A percentile compares a stretch with the other conserved stretches of the same genome.
Evolutionary conservation across 495 filamentous ascomycete genomes (phyloP).

Genomic region (Neurospora sp.): DNA sequence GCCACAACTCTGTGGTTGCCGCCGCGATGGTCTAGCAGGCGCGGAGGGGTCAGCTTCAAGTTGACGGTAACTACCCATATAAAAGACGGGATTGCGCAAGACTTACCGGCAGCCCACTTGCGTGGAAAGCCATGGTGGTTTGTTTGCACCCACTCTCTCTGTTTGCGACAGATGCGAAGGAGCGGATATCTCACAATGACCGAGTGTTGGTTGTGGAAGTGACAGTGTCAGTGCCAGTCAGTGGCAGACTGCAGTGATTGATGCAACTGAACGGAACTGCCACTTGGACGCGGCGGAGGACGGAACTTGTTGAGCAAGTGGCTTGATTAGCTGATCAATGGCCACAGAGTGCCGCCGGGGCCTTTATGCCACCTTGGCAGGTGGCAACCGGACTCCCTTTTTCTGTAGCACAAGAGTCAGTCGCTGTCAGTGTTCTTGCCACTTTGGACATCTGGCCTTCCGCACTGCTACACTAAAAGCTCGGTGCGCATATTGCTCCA

Average conservation of each 20-base stretch:
- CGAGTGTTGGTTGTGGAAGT: conserved; percentile 1
- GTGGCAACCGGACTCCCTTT: background rate
- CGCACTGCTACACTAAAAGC: background rate
- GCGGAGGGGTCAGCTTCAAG: background rate
- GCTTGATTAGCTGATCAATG: background rate
- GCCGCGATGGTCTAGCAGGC: conserved; percentile 33
- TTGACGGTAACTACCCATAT: background rate
- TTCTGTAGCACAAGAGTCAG: background rate
- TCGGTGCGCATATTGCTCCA: background rate
- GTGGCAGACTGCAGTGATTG: conserved; percentile 6
- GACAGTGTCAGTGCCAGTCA: background rate
- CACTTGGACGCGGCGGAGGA: background rate
- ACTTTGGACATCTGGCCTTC: background rate
- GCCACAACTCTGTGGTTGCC: conserved; percentile 44
- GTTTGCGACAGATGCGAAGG: background rate
- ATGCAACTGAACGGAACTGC: background rate
- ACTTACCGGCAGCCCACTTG: conserved; percentile 33
- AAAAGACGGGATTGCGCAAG: background rate
- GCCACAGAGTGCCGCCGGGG: background rate
- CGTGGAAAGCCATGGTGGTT: conserved; percentile 30
- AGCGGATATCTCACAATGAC: background rate
- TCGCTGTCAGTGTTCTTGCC: background rate
- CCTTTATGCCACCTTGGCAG: background rate
- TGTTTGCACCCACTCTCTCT: conserved; percentile 8
- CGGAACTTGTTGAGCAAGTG: background rate